Evolutionary conservation across 2,329 filamentous ascomycete genomes (phyloP), one percentile per base, ranked within the genome.

Genomic region (Huntiella savannae): DNA sequence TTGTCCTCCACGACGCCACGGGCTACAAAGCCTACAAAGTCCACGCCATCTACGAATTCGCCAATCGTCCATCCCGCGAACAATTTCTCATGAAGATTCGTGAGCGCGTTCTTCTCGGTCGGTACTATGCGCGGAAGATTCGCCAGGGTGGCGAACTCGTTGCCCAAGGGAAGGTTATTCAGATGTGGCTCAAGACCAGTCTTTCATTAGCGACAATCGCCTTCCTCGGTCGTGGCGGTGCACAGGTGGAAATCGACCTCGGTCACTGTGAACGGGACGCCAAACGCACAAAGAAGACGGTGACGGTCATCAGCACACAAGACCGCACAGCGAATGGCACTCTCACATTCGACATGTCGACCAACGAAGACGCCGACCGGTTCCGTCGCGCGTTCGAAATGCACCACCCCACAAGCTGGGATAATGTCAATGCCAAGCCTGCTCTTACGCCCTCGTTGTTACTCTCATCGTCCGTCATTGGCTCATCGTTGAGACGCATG

Each of bases 71-170:
- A 32, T 43, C 49, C n/a, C 33, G 45, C 33, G 45, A 48, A 19
- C 41, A 48, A 19, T 50, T 50, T n/a, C 36, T 48, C 5, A 44
- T 45, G 41, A 48, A 48, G 36, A 45, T 48, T n/a, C 46, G 46
- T n/a, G 46, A 48, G 16, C 46, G 46, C 15, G 36, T 48, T 12
- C 36, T 48, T 2, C 28, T 48, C 11, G 46, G 46, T 2, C 41
- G 46, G 2, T 48, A 48, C 28, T 48, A 48, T 41, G 42, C 42
- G 4, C 41, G 42, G 28, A 44, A 37, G n/a, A 45, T 48, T 32
- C 41, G 41, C 15, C 41, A 48, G 32, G 41, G 28, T 8, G 15
- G 22, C 13, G 42, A 45, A 13, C 15, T 48, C 19, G 17, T 45
- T 35, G 46, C 46, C 8, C 46, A 48, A 35, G 46, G 46, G 11